Conservation (phyloP, 2,329 filamentous ascomycete species). For the Ophiostoma fasciatum region DNA sequence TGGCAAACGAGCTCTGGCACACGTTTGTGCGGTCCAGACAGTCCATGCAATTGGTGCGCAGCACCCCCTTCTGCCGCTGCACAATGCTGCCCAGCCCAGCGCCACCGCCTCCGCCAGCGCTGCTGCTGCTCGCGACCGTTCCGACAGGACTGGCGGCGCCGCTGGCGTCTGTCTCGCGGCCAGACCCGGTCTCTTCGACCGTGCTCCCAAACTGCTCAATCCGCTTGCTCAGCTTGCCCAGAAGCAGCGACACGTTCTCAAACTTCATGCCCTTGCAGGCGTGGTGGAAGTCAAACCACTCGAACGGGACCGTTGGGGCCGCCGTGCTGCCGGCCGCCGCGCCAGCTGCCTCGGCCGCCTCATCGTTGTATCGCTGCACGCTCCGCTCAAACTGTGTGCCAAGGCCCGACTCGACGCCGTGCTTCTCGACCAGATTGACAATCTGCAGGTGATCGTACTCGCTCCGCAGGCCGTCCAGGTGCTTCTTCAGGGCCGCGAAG, state of each 20-base stretch:
- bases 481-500: slow-evolving; percentile 58
- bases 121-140: neutral
- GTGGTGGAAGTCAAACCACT: slow-evolving; percentile 96
- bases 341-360: slow-evolving; percentile 20
- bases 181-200: slow-evolving; percentile 25
- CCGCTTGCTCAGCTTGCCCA: slow-evolving; percentile 53
- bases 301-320: slow-evolving; percentile 64
- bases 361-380: slow-evolving; percentile 50
- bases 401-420: slow-evolving; percentile 65
- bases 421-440: slow-evolving; percentile 78
- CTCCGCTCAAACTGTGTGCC: slow-evolving; percentile 63
- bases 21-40: slow-evolving; percentile 94
- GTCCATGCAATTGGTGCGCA: slow-evolving; percentile 98
- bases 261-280: slow-evolving; percentile 95
- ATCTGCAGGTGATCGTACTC: slow-evolving; percentile 66
- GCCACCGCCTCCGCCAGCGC: too few species aligned
- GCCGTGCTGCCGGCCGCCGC: too few species aligned
- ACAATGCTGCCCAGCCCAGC: slow-evolving; percentile 18
- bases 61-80: slow-evolving; percentile 51
- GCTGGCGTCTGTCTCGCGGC: neutral
- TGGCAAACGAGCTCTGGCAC: slow-evolving; percentile 80
- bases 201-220: slow-evolving; percentile 61
- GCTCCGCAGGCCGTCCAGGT: slow-evolving; percentile 55
- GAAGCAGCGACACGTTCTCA: slow-evolving; percentile 74
- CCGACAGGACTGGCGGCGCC: neutral